phyloP scores from a whole-genome alignment of 1,284 basidiomycete genomes.

The Amylostereum areolatum region DNA sequence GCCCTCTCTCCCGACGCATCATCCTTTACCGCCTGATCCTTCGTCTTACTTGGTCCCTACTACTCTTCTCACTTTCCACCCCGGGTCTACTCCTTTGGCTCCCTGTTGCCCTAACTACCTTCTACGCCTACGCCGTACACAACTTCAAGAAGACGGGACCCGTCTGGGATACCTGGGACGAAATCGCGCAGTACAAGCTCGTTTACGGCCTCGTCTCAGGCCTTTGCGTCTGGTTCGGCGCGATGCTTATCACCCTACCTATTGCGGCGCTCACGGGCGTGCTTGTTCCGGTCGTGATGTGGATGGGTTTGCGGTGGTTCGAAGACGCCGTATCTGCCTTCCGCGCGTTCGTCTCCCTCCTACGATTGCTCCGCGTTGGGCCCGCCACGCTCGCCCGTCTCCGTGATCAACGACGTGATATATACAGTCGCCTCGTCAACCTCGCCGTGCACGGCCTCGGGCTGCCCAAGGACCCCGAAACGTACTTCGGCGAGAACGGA shows the following conservation, averaged over 20 bases:
- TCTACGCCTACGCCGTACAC: constrained; percentile 56
- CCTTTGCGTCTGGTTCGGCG: constrained; percentile 52
- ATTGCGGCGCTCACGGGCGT: constrained; percentile 49
- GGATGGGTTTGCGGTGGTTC: constrained; percentile 81
- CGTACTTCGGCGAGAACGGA: constrained; percentile 49
- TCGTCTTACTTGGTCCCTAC: constrained; percentile 55
- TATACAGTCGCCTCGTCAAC: constrained; percentile 59
- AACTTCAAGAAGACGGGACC: constrained; percentile 75
- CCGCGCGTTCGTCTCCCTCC: constrained; percentile 61
- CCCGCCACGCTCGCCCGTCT: constrained; percentile 47
- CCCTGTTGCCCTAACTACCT: constrained; percentile 64
- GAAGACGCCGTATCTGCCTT: constrained; percentile 77
- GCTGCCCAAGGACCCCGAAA: constrained; percentile 65
- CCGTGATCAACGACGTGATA: constrained; percentile 42
- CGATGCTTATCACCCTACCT: constrained; percentile 54
- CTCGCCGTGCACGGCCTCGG: constrained; percentile 56
- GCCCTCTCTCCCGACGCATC: constrained; percentile 47
- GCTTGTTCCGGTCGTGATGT: constrained; percentile 70
- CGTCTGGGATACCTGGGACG: constrained; percentile 77
- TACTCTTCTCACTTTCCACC: constrained; percentile 66
- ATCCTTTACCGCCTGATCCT: constrained; percentile 61
- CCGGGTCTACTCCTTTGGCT: constrained; percentile 81
- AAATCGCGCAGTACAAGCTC: constrained; percentile 86
- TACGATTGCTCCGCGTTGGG: constrained; percentile 61
- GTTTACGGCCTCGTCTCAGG: constrained; percentile 74